Conservation (phyloP, 441 rosid genomes). For the Pelargonium cotyledonis region DNA sequence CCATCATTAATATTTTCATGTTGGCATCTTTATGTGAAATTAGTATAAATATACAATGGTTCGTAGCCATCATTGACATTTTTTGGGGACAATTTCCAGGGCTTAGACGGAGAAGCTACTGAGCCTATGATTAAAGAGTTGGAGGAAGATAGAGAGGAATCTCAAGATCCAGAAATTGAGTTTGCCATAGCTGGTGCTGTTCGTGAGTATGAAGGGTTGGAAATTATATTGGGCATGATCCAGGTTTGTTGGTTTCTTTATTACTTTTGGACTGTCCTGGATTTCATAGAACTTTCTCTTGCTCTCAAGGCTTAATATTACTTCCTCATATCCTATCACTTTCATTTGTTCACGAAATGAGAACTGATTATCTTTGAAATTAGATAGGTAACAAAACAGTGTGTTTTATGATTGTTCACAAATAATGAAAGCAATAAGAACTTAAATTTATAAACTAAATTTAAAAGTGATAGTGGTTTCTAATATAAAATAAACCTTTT, state of each 20-base stretch:
- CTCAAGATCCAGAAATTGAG: conserved; percentile 98
- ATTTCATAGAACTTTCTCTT: conserved; percentile 8
- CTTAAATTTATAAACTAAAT: not conserved
- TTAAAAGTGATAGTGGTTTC: not conserved
- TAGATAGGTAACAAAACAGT: not conserved
- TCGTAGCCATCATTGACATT: not conserved
- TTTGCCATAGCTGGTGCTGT: conserved; percentile 99
- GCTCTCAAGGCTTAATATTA: not conserved
- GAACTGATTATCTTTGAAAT: not conserved
- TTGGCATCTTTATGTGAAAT: not conserved
- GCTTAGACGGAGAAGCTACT: conserved; percentile 99
- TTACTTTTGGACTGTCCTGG: conserved; percentile 11
- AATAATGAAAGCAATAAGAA: not conserved
- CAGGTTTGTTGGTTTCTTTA: conserved; percentile 51
- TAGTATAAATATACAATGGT: not conserved
- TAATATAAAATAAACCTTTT: not conserved
- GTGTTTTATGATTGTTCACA: not conserved
- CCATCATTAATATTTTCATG: not conserved
- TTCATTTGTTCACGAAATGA: conserved; percentile 1
- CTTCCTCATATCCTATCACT: not conserved
- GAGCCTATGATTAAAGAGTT: conserved; percentile 99
- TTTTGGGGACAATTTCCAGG: conserved; percentile 41
- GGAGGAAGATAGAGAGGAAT: conserved; percentile 99
- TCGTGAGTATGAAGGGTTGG: conserved; percentile 86
- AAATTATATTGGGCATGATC: conserved; percentile 88